Conservation (phyloP, 495 filamentous ascomycete genomes). For the Aspergillus ellipticus region DNA sequence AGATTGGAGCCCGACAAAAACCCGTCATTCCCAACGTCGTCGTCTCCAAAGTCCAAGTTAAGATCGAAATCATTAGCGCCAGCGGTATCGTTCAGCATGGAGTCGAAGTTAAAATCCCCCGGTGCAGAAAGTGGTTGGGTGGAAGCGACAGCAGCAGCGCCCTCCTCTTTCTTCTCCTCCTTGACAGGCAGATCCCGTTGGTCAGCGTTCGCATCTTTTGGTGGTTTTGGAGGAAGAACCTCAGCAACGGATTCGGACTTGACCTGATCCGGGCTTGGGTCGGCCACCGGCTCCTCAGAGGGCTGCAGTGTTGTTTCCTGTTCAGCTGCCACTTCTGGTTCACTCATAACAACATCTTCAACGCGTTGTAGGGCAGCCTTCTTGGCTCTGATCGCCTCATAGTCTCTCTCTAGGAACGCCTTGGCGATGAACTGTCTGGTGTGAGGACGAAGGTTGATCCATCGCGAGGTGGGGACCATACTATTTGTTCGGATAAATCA, state of each 20-base stretch:
- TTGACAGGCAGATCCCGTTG: constrained; percentile 22
- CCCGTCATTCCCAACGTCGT: constrained; percentile 42
- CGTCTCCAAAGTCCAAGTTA: constrained; percentile 44
- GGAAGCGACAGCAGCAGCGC: not conserved
- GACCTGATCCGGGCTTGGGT: constrained; percentile 6
- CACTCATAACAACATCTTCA: constrained; percentile 33
- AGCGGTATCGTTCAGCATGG: constrained; percentile 31
- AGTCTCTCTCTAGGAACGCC: constrained; percentile 44
- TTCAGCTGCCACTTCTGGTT: constrained; percentile 19
- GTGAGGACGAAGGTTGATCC: constrained; percentile 18
- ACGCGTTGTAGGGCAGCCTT: constrained; percentile 28
- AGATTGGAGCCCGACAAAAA: constrained; percentile 40
- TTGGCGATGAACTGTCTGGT: constrained; percentile 41
- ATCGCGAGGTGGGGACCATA: constrained; percentile 20
- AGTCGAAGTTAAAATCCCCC: constrained; percentile 40
- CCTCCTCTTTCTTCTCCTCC: constrained; percentile 22
- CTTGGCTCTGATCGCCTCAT: constrained; percentile 36
- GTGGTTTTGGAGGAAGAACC: constrained; percentile 4
- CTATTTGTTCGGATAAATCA: constrained; percentile 50
- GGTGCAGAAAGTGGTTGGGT: constrained; percentile 21
- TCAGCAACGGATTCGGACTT: constrained; percentile 19
- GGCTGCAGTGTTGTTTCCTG: constrained; percentile 11
- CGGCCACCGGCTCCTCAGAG: constrained; percentile 16
- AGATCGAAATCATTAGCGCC: constrained; percentile 42
- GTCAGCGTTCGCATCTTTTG: constrained; percentile 12